Conservation (phyloP, 768 basidiomycete species). For the Lactifluus subvellereus region DNA sequence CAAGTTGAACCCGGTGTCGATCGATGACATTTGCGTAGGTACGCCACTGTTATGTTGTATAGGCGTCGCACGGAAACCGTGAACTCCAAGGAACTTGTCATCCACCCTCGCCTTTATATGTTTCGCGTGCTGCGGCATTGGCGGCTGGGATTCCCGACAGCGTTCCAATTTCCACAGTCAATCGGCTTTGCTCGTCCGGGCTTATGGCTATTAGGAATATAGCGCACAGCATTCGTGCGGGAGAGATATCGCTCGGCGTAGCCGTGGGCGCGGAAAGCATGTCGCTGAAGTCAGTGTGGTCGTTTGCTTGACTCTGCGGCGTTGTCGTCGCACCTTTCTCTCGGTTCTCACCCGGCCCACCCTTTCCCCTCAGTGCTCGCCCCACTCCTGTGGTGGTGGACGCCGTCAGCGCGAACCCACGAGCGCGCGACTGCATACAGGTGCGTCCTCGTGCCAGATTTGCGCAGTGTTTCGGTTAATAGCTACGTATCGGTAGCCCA, state of each 20-base stretch:
- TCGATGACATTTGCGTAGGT: slow-evolving; percentile 86
- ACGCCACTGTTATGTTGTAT: slow-evolving; percentile 23
- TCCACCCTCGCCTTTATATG: slow-evolving; percentile 72
- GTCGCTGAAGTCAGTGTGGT: slow-evolving; percentile 58
- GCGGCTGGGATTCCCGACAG: slow-evolving; percentile 83
- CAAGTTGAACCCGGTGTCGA: slow-evolving; percentile 58
- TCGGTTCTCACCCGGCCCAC: slow-evolving; percentile 1
- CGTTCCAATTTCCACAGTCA: slow-evolving; percentile 86
- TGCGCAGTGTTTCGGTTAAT: slow-evolving; percentile 1
- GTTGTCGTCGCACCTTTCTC: neutral
- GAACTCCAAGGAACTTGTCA: slow-evolving; percentile 64
- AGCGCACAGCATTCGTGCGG: slow-evolving; percentile 77
- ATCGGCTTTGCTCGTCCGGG: slow-evolving; percentile 91
- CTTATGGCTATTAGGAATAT: slow-evolving; percentile 90
- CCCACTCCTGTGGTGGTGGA: slow-evolving; percentile 66
- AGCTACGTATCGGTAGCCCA: slow-evolving; percentile 47
- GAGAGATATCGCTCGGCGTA: slow-evolving; percentile 82
- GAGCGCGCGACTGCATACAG: slow-evolving; percentile 75
- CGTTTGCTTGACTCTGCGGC: slow-evolving; percentile 17
- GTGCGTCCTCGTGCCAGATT: slow-evolving; percentile 31
- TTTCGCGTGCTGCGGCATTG: slow-evolving; percentile 81
- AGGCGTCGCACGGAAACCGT: neutral
- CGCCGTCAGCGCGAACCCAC: slow-evolving; percentile 48
- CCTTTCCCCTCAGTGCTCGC: slow-evolving; percentile 46
- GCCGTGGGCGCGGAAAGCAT: slow-evolving; percentile 83